These are phyloP conservation scores for Calonectria pteridis DNA, from an alignment of 2,329 filamentous ascomycete species.

Conservation along the genomic window DNA sequence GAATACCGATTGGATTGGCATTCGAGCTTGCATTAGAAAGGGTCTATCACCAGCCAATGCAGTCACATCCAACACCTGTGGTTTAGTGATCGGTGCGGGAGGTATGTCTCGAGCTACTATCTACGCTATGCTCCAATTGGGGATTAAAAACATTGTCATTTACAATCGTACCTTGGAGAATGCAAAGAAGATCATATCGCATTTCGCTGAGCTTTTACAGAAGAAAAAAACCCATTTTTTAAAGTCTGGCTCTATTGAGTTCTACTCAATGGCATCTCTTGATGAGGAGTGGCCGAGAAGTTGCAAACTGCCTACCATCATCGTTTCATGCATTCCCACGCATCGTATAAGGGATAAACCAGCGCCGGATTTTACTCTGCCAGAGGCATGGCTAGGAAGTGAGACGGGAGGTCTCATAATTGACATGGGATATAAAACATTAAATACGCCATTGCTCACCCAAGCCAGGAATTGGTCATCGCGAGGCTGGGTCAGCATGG, in stretches of 20 bases:
- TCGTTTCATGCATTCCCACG: conserved; percentile 81
- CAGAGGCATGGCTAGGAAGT: conserved; percentile 76
- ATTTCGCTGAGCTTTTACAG: conserved; percentile 71
- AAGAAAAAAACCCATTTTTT: conserved; percentile 56
- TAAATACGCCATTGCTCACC: conserved; percentile 76
- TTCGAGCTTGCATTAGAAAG: conserved; percentile 77
- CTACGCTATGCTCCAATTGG: conserved; percentile 82
- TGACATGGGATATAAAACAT: conserved; percentile 80
- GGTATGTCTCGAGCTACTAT: conserved; percentile 84
- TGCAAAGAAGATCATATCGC: conserved; percentile 74
- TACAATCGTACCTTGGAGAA: conserved; percentile 77
- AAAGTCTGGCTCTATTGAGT: conserved; percentile 57
- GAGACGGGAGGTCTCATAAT: conserved; percentile 81
- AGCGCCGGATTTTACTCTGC: conserved; percentile 77
- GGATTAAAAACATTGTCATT: conserved; percentile 80
- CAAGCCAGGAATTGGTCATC: conserved; percentile 74
- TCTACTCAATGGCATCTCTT: conserved; percentile 69
- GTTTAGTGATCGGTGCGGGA: conserved; percentile 73
- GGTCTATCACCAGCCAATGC: conserved; percentile 80
- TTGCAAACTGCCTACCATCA: conserved; percentile 76
- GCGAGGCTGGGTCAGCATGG: conserved; percentile 79
- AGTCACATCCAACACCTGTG: conserved; percentile 66
- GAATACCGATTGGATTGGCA: conserved; percentile 86
- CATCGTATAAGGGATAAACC: conserved; percentile 69
- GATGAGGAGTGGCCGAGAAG: conserved; percentile 74